A percentile compares a stretch with the other conserved stretches of the same genome.
These are phyloP conservation scores for Ophioceras dolichostomum DNA, from an alignment of 2,329 filamentous ascomycete species.

Conservation along the genomic window DNA sequence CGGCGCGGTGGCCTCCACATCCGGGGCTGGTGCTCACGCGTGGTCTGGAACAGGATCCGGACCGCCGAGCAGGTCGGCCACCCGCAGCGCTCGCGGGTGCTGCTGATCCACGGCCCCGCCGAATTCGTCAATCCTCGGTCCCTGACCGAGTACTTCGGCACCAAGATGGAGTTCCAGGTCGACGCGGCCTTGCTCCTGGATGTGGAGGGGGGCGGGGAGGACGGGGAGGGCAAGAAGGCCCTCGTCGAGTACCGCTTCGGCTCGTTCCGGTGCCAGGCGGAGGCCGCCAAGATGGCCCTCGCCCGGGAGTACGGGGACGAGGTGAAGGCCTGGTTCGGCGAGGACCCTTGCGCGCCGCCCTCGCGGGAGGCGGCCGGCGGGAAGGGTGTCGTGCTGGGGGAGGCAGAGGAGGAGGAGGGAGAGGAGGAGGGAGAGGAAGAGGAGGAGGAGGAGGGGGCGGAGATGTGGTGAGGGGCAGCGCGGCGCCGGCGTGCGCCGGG, in stretches of 20 bases:
- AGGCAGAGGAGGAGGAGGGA: no score
- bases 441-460: background rate
- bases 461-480: background rate
- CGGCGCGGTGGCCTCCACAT: slow-evolving; percentile 18
- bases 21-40: slow-evolving; percentile 20
- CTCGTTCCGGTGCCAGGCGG: slow-evolving; percentile 41
- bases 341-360: slow-evolving; percentile 7
- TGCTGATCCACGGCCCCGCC: slow-evolving; percentile 33
- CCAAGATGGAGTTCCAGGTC: slow-evolving; percentile 31
- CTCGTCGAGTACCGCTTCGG: slow-evolving; percentile 40
- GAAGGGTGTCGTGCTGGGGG: no score
- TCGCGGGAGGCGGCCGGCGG: no score
- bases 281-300: slow-evolving; percentile 26
- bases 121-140: slow-evolving; percentile 27
- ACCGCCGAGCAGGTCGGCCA: slow-evolving; percentile 14
- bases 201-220: slow-evolving; percentile 5
- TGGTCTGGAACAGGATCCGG: slow-evolving; percentile 36
- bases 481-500: no score
- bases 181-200: slow-evolving; percentile 26
- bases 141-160: slow-evolving; percentile 27
- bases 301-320: slow-evolving; percentile 10
- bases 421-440: no score
- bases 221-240: slow-evolving; percentile 1
- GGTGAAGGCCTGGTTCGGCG: slow-evolving; percentile 10
- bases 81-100: slow-evolving; percentile 28